Evolutionary conservation across 495 filamentous ascomycete genomes (phyloP).

Genomic region (Diplogelasinospora grovesii): DNA sequence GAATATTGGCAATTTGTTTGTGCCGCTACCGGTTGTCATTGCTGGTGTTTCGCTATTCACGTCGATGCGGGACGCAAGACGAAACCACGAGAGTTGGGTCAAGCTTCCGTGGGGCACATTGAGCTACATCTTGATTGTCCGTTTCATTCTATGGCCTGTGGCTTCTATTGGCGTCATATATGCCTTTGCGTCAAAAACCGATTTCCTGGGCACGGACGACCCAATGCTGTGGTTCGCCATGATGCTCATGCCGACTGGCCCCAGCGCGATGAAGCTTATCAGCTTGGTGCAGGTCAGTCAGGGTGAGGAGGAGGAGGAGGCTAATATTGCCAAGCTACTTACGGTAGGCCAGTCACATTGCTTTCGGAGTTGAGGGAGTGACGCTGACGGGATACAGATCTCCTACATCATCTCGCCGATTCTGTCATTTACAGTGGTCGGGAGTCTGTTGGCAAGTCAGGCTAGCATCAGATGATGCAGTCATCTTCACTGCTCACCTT

Average conservation of each 20-base stretch:
- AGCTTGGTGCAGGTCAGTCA: slow-evolving; percentile 60
- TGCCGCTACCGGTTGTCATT: slow-evolving; percentile 63
- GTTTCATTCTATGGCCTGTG: slow-evolving; percentile 22
- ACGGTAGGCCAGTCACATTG: slow-evolving; percentile 43
- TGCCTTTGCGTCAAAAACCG: slow-evolving; percentile 51
- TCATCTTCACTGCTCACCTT: not conserved
- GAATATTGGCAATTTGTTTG: slow-evolving; percentile 65
- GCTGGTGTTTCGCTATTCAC: slow-evolving; percentile 58
- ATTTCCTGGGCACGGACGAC: slow-evolving; percentile 55
- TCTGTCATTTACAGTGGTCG: slow-evolving; percentile 15
- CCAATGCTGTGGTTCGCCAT: slow-evolving; percentile 71
- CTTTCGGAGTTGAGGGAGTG: no score
- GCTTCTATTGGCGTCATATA: slow-evolving; percentile 56
- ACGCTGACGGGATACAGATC: no score
- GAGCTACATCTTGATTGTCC: slow-evolving; percentile 41
- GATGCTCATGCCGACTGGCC: slow-evolving; percentile 73
- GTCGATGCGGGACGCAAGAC: slow-evolving; percentile 42
- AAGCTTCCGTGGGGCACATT: slow-evolving; percentile 45
- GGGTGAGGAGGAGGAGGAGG: slow-evolving; percentile 52
- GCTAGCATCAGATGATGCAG: slow-evolving; percentile 6
- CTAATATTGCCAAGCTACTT: slow-evolving; percentile 63
- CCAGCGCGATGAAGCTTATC: slow-evolving; percentile 62
- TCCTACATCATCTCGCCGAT: slow-evolving; percentile 18
- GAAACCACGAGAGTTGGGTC: slow-evolving; percentile 3
- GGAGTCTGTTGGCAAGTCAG: slow-evolving; percentile 15